Conservation (phyloP, 108 stramenopile genomes). For the Chaetoceros muelleri region DNA sequence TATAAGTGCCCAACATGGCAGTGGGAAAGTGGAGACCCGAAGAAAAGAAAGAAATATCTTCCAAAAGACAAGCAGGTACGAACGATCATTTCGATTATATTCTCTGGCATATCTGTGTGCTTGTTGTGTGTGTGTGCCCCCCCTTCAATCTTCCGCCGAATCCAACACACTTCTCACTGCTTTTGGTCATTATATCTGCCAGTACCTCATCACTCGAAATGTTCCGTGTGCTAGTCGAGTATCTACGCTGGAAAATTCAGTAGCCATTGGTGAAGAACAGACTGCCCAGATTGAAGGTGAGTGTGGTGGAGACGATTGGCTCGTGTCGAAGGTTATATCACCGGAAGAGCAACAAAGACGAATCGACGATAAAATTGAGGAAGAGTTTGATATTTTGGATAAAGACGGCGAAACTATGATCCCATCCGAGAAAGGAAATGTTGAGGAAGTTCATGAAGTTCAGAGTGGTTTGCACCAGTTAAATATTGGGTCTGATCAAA, state of each 20-base stretch:
- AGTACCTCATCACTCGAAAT: constrained; percentile 82
- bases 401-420: constrained; percentile 53
- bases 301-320: constrained; percentile 58
- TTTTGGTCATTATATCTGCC: no score
- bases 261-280: constrained; percentile 24
- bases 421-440: neutral
- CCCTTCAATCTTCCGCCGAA: no score
- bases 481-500: constrained; percentile 2
- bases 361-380: constrained; percentile 37
- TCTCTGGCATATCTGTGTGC: neutral
- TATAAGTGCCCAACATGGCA: constrained; percentile 90
- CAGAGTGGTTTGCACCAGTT: neutral
- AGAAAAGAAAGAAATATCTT: constrained; percentile 43
- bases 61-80: constrained; percentile 20
- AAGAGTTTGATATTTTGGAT: constrained; percentile 84
- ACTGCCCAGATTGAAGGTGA: constrained; percentile 5
- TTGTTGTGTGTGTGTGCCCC: neutral
- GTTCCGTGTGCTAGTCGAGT: constrained; percentile 83
- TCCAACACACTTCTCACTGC: no score
- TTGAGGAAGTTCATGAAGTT: constrained; percentile 5
- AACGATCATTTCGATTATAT: constrained; percentile 1
- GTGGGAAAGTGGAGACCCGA: constrained; percentile 75
- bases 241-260: constrained; percentile 51
- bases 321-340: constrained; percentile 40
- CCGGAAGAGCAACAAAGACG: constrained; percentile 17